Evolutionary conservation across 768 basidiomycete genomes (phyloP).

Genomic region (Cyclocybe cylindracea): DNA sequence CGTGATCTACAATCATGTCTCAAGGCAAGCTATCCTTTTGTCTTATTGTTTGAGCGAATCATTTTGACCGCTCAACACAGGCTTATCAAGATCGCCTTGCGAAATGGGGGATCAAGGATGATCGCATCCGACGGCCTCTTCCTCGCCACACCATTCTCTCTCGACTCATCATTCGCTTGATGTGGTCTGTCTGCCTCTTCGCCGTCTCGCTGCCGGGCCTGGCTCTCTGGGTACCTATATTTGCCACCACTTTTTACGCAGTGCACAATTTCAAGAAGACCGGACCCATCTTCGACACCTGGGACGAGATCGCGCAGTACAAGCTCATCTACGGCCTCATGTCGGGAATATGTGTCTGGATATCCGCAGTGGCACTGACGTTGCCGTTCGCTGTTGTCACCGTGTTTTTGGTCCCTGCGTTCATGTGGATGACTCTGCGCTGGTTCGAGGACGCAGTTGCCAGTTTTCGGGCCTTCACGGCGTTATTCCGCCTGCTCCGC

Average conservation of each 20-base stretch:
- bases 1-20: conserved; percentile 51
- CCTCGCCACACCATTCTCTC: conserved; percentile 53
- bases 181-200: conserved; percentile 64
- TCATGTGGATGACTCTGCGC: conserved; percentile 90
- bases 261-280: conserved; percentile 79
- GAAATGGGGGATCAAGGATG: conserved; percentile 77
- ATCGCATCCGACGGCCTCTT: conserved; percentile 74
- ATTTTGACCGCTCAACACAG: conserved; percentile 34
- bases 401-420: conserved; percentile 57
- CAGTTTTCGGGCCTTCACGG: conserved; percentile 71
- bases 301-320: conserved; percentile 89
- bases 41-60: neutral
- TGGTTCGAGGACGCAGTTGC: conserved; percentile 87
- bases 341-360: conserved; percentile 73
- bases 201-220: conserved; percentile 74
- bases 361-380: conserved; percentile 52
- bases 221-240: conserved; percentile 81
- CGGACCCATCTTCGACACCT: conserved; percentile 83
- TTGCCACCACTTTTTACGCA: conserved; percentile 66
- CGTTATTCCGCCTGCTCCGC: conserved; percentile 60
- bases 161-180: conserved; percentile 65
- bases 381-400: conserved; percentile 64
- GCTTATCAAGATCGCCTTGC: conserved; percentile 74
- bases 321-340: conserved; percentile 83
- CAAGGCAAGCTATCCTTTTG: conserved; percentile 43